Base-by-base conservation (phyloP, 2,329 filamentous ascomycete species). In the Fusarium odoratissimum region DNA sequence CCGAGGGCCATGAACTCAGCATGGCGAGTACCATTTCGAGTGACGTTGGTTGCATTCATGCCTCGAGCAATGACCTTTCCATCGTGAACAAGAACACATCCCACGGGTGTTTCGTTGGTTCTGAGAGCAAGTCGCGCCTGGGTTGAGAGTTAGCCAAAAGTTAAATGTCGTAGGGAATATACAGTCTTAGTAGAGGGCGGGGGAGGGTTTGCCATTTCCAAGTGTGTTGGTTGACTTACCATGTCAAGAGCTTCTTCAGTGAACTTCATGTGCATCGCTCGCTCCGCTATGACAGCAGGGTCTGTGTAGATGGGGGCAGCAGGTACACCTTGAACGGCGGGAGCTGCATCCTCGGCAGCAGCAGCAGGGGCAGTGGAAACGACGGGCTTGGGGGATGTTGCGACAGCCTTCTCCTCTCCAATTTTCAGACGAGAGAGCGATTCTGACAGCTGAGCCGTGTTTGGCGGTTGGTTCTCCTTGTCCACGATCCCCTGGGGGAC, bases 11-110 rank as follows among this genome's bases (percentile, higher is more conserved):
- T 91, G 79, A 98, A 97, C 81, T 99, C 96, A 48, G 96, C 96
- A 82, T 99, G 96, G 31, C 95, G 91, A 51, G 96, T 98, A 48
- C 96, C 96, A 84, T 97, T 91, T 52, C 95, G 90, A 31, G 93
- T 96, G 75, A 93, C 88, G 78, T 98, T 99, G 59, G 96, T 99
- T 72, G 97, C 96, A 78, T 99, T 99, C 93, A 98, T 98, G 70
- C 96, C 96, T 71, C 89, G 89, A 45, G 94, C 95, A 73, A 99
- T 95, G 72, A 98, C 88, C 75, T 90, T 87, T 73, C 91, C 91
- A 33, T 93, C 83, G 79, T 95, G 89, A 28, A 98, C 95, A 59
- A 99, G 91, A 37, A 99, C 95, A 82, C 96, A 99, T 54, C 96
- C 97, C 25, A 99, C 96, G 2, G 96, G 96, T 3, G 97, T 98